Base-by-base conservation (phyloP, 2,329 filamentous ascomycete species). In the Diaporthe australafricana region DNA sequence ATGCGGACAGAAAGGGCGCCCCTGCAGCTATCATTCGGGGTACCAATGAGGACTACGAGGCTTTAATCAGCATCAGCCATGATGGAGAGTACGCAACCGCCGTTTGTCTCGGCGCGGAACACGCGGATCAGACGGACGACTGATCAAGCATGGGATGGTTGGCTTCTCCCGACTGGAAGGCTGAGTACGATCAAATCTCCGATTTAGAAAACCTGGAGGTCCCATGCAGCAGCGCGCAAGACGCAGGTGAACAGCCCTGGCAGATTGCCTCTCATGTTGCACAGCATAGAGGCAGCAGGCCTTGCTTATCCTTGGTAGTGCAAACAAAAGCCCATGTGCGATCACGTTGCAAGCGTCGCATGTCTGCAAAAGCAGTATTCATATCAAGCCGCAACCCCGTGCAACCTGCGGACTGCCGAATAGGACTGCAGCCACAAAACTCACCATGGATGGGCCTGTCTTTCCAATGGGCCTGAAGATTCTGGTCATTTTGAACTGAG, bases 21-120 rank as follows among this genome's bases (percentile, higher is more conserved):
- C 72, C 56, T 8, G 50, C 52, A 20, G 56, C 73, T 45, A 71
- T 72, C 7, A 52, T 71, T 53, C 76, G 74, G 27, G 71, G 80
- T 66, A 53, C 73, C 16, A 71, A 76, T 40, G 81, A 72, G 16
- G 69, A 70, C 55, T 66, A 75, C 47, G 84, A 90, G 63, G 94
- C 91, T 17, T 86, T 89, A 77, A 79, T 98, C 55, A 96, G 92
- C 72, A 97, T 98, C 76, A 96, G 93, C 77, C 95, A 98, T 80
- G 95, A 98, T 80, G 91, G 89, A 2, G 92, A 94, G 9, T 97
- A 95, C 82, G 94, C 94, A 12, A 91, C 88, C 25, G 93, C 92
- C 8, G 86, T 92, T 1, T 93, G 91, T 74, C 75, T 94, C 42
- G 90, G 88, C 50, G 22, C 53, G 17, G 30, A 25, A 4, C 60